Conservation (phyloP, 2,329 filamentous ascomycete species). For the Exserohilum turcica region DNA sequence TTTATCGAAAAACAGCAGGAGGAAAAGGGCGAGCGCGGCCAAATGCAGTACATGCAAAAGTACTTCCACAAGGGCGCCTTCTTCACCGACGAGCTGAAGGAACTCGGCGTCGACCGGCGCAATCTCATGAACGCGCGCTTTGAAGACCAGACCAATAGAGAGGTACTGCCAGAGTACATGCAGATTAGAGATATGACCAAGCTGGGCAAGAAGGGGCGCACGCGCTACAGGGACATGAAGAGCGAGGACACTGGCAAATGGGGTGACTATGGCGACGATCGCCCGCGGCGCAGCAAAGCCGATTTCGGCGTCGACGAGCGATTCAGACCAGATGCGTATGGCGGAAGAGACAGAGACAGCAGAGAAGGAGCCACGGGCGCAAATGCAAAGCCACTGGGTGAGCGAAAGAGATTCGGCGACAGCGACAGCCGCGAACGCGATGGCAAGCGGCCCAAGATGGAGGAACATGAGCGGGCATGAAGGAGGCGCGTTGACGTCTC, state of each 20-base stretch:
- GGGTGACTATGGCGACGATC: constrained; percentile 66
- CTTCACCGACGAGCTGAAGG: constrained; percentile 80
- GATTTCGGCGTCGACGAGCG: constrained; percentile 64
- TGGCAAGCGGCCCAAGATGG: constrained; percentile 52
- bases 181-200: constrained; percentile 93
- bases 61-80: constrained; percentile 98
- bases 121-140: constrained; percentile 87
- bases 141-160: constrained; percentile 82
- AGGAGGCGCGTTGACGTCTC: neutral
- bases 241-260: constrained; percentile 89
- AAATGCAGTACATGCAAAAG: constrained; percentile 90
- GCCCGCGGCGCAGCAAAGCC: constrained; percentile 48
- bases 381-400: constrained; percentile 72
- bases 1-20: constrained; percentile 78
- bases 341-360: constrained; percentile 34
- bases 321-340: constrained; percentile 67
- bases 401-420: constrained; percentile 57
- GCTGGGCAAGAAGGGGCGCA: constrained; percentile 87
- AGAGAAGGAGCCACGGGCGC: constrained; percentile 65
- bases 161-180: constrained; percentile 86
- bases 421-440: constrained; percentile 48
- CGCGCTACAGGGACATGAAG: constrained; percentile 86
- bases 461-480: constrained; percentile 33
- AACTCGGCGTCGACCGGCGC: constrained; percentile 75
- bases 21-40: constrained; percentile 73